Conservation (phyloP, 2,329 filamentous ascomycete genomes). For the Pyrenochaeta sp. region DNA sequence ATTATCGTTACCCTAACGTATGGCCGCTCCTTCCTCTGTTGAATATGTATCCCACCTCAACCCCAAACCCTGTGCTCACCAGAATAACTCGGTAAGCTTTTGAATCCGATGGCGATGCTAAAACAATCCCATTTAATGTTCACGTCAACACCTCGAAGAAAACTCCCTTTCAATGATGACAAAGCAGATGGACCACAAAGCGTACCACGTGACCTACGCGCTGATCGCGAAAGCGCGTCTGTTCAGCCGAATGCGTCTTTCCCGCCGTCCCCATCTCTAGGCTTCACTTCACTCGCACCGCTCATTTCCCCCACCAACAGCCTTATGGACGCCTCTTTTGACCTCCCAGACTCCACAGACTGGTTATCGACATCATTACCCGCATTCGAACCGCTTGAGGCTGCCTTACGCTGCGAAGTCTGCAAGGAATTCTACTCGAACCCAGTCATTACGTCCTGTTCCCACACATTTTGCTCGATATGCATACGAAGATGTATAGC, state of each 20-base stretch:
- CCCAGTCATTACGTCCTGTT: conserved; percentile 93
- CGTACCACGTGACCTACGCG: conserved; percentile 27
- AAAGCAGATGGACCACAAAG: conserved; percentile 4
- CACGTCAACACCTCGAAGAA: neutral
- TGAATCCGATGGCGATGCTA: neutral
- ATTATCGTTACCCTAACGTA: too few species aligned
- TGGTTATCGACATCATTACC: conserved; percentile 78
- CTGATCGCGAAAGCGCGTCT: conserved; percentile 12
- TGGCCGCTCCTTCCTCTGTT: neutral
- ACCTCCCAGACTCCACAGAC: conserved; percentile 80
- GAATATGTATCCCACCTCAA: neutral
- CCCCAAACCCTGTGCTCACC: neutral
- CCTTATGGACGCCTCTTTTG: conserved; percentile 45
- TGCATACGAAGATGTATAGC: conserved; percentile 90
- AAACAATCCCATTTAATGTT: conserved; percentile 1
- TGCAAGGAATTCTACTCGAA: conserved; percentile 98
- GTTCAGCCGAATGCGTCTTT: conserved; percentile 11
- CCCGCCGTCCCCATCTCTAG: conserved; percentile 14
- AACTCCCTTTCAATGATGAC: conserved; percentile 10
- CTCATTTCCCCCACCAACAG: conserved; percentile 7
- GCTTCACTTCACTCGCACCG: neutral
- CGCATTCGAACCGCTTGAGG: conserved; percentile 76
- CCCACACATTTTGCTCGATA: conserved; percentile 94
- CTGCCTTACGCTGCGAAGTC: conserved; percentile 89
- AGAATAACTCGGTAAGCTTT: neutral